Evolutionary conservation across 2,329 filamentous ascomycete species (phyloP), one percentile per base, ranked within the genome.

Genomic region (Cladobotryum mycophilum): DNA sequence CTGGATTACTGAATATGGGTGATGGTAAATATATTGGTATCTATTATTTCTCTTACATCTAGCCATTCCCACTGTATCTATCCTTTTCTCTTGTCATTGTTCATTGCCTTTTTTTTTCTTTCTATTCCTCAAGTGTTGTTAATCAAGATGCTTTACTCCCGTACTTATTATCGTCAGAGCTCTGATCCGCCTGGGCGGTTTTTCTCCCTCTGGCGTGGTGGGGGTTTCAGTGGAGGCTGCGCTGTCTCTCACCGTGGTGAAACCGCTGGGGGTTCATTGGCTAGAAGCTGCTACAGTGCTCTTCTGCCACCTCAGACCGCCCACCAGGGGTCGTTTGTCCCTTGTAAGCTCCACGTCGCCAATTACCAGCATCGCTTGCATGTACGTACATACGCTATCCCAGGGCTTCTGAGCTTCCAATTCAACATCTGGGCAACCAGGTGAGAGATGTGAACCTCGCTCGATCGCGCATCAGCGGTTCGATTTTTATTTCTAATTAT

Each of bases 261-360:
- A 42, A n/a, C 40, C 40, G 20, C 18, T 38, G 17, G 2, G n/a
- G n/a, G 8, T 17, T 17, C 36, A 38, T 38, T 38, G 36, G 36
- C 36, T 4, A 17, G 14, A n/a, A 38, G 17, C 17, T 22, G 4
- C 25, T 42, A 22, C 40, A 42, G 15, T 22, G 15, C 40, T 42
- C 34, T 62, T 63, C 56, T 63, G 61, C 61, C 61, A 17, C 0
- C 0, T 2, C 22, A 38, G 45, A 64, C 62, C 62, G 62, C 61
- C 50, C 37, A 9, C 13, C 12, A 41, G 48, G 42, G 42, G 20
- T 51, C 56, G 50, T 54, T 55, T 44, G 37, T 51, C 46, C 33
- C 40, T 42, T 14, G 40, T 20, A 48, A 45, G 49, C 48, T 62
- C 61, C 61, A 62, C 61, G 61, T 60, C 58, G 55, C 55, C 56